Percentiles rank a stretch among this genome's conserved stretches.
These are phyloP conservation scores for Fusarium scirpi DNA, from an alignment of 2,329 filamentous ascomycete genomes.

Conservation along the genomic window DNA sequence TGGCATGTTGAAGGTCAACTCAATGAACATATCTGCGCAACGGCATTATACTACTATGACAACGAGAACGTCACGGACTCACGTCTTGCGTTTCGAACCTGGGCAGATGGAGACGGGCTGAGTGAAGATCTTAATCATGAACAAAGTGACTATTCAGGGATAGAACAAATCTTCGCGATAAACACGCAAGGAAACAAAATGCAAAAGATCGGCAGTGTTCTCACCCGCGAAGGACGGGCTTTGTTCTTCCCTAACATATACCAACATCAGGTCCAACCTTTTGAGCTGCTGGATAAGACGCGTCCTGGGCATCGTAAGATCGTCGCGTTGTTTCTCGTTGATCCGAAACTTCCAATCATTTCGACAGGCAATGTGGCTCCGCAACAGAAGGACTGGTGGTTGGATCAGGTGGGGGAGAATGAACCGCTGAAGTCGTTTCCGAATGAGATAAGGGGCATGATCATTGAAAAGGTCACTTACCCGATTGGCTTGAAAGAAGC, in stretches of 20 bases:
- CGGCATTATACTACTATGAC: conserved; percentile 22
- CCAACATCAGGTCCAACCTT: neutral
- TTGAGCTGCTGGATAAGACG: neutral
- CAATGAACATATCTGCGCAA: conserved; percentile 14
- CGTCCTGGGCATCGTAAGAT: conserved; percentile 11
- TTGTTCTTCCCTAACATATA: conserved; percentile 9
- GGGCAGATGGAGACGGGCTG: neutral
- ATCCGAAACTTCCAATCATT: neutral
- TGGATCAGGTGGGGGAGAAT: rapidly evolving
- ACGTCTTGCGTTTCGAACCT: neutral
- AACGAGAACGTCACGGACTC: conserved; percentile 13
- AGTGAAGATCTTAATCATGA: neutral
- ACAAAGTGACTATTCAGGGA: neutral
- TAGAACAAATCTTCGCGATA: neutral
- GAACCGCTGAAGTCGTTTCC: neutral
- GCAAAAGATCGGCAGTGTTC: conserved; percentile 2
- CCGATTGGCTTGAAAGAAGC: neutral
- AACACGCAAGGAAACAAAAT: neutral
- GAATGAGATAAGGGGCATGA: neutral
- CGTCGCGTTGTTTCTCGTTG: conserved; percentile 1
- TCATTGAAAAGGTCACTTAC: neutral
- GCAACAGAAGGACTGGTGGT: conserved; percentile 6
- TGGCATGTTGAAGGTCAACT: conserved; percentile 21
- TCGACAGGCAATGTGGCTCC: conserved; percentile 8
- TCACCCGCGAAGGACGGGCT: neutral